phyloP scores from a whole-genome alignment of 305 asterid genomes.

The Withania somnifera region DNA sequence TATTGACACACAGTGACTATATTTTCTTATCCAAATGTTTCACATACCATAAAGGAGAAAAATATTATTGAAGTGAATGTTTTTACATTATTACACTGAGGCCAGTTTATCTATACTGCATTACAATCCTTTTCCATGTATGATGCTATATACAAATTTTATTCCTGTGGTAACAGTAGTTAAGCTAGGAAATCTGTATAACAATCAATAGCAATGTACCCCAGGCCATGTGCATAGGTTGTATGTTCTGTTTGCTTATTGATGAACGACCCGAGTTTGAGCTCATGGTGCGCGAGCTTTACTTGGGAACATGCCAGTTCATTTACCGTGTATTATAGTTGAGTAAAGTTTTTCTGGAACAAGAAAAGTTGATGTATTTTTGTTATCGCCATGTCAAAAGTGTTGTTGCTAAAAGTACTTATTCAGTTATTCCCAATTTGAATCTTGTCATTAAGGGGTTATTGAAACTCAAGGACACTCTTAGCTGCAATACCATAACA shows the following conservation, averaged over 20 bases:
- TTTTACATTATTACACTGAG: not conserved
- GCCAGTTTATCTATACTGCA: not conserved
- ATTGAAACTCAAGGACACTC: not conserved
- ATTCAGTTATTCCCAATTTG: not conserved
- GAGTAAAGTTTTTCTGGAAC: not conserved
- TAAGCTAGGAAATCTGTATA: not conserved
- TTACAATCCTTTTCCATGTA: not conserved
- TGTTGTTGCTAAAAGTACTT: not conserved
- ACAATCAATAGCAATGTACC: not conserved
- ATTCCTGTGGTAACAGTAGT: not conserved
- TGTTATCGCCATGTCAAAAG: not conserved
- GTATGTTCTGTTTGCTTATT: not conserved
- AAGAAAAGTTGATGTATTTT: not conserved
- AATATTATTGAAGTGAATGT: not conserved
- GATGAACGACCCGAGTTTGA: not conserved
- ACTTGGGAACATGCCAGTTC: not conserved
- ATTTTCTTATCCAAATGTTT: not conserved
- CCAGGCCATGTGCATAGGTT: not conserved
- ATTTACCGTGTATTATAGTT: not conserved
- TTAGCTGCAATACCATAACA: not conserved
- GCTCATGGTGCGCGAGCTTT: not conserved
- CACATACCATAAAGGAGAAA: not conserved
- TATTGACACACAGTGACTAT: not conserved
- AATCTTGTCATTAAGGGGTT: not conserved
- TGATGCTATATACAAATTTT: not conserved